phyloP scores from a whole-genome alignment of 768 basidiomycete genomes.

The Zangia roseola region DNA sequence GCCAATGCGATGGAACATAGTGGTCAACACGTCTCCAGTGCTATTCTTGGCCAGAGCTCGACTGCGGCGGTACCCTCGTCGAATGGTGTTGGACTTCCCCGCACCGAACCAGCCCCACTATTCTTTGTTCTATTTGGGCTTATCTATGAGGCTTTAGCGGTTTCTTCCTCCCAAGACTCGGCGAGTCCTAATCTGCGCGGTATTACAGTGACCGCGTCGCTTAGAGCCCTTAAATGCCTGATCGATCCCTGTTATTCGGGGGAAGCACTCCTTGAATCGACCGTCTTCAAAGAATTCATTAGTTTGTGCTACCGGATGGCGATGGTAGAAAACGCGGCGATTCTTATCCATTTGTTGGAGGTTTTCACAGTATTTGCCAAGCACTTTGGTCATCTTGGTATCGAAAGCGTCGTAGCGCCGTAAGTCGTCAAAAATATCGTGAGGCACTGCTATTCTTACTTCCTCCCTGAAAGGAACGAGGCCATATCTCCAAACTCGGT shows the following conservation, averaged over 20 bases:
- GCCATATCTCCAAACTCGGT: slow-evolving; percentile 31
- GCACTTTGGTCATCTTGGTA: slow-evolving; percentile 31
- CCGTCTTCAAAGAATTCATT: slow-evolving; percentile 87
- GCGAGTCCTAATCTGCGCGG: slow-evolving; percentile 41
- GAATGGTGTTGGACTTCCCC: slow-evolving; percentile 22
- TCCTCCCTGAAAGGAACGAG: slow-evolving; percentile 26
- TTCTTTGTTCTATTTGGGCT: slow-evolving; percentile 92
- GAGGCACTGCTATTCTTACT: slow-evolving; percentile 1
- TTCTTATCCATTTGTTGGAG: slow-evolving; percentile 73
- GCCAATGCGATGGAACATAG: slow-evolving; percentile 71
- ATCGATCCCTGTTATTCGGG: slow-evolving; percentile 81
- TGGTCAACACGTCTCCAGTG: slow-evolving; percentile 68
- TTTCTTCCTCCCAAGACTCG: slow-evolving; percentile 60
- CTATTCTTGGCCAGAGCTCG: slow-evolving; percentile 69
- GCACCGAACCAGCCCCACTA: slow-evolving; percentile 68
- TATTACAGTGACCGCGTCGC: slow-evolving; percentile 54
- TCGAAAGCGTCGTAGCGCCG: slow-evolving; percentile 23
- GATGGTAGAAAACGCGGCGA: slow-evolving; percentile 74
- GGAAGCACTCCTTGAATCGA: slow-evolving; percentile 72
- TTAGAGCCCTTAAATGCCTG: slow-evolving; percentile 79
- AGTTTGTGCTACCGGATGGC: slow-evolving; percentile 87
- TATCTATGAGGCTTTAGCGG: slow-evolving; percentile 84
- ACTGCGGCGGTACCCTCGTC: slow-evolving; percentile 17
- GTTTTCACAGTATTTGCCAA: slow-evolving; percentile 59
- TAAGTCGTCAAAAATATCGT: not conserved